These are phyloP conservation scores for Russula griseocarnosa DNA, from an alignment of 768 basidiomycete genomes.

Conservation along the genomic window DNA sequence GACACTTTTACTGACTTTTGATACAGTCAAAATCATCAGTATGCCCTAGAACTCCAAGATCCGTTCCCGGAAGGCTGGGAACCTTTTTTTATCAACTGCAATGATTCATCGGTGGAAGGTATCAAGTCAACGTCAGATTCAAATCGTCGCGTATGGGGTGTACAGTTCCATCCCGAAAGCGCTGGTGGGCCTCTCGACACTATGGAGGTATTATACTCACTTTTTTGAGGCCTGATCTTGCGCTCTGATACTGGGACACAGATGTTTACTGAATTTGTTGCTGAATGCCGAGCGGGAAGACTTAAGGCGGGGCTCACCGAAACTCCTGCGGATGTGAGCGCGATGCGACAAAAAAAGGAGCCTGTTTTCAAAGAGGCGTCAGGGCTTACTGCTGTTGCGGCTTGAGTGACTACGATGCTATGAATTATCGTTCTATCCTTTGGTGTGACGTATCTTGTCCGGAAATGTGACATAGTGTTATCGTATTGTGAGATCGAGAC, in stretches of 20 bases:
- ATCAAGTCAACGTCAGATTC: slow-evolving; percentile 92
- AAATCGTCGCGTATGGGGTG: slow-evolving; percentile 92
- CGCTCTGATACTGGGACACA: slow-evolving; percentile 31
- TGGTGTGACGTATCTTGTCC: not conserved
- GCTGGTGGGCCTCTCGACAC: slow-evolving; percentile 98
- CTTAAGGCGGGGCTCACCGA: slow-evolving; percentile 31
- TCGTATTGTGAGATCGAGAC: not conserved
- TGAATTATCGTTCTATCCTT: not conserved
- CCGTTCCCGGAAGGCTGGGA: slow-evolving; percentile 97
- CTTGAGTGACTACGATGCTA: slow-evolving; percentile 25
- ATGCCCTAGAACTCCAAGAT: slow-evolving; percentile 90
- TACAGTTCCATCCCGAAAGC: slow-evolving; percentile 99
- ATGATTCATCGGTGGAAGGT: slow-evolving; percentile 97
- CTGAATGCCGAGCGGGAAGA: slow-evolving; percentile 67
- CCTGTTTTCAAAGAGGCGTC: slow-evolving; percentile 23
- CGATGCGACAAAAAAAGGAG: slow-evolving; percentile 26
- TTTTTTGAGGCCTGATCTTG: slow-evolving; percentile 2
- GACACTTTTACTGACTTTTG: slow-evolving; percentile 12
- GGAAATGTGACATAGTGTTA: not conserved
- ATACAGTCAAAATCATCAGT: slow-evolving; percentile 91
- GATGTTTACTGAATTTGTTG: slow-evolving; percentile 94
- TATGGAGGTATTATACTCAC: slow-evolving; percentile 62
- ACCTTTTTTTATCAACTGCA: slow-evolving; percentile 99
- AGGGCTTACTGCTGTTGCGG: slow-evolving; percentile 32
- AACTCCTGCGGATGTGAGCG: slow-evolving; percentile 30